Base-by-base conservation (phyloP, 768 basidiomycete genomes). In the Strobilomyces dryophilus region DNA sequence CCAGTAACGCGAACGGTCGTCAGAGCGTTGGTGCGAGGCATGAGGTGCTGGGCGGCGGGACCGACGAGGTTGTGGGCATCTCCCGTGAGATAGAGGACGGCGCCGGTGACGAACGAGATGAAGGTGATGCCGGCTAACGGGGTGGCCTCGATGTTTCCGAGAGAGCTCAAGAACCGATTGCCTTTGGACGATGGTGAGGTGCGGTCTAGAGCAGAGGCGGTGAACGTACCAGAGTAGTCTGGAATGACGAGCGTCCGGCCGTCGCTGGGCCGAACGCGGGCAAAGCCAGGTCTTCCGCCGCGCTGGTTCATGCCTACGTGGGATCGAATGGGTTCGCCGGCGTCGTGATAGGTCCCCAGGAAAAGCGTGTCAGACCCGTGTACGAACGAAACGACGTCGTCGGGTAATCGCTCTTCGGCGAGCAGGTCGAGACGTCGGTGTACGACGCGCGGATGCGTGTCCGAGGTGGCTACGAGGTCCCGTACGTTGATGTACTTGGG, bases 291-390 rank as follows among this genome's bases (percentile, higher is more conserved):
- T 31, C 73, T 71, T 2, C 85, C 85, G 4, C 81, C 83, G 5
- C 85, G 81, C 29, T 84, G 80, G 52, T 87, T 87, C 74, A 82
- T 82, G 29, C 85, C 85, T 8, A 84, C 59, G 58, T 85, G 84
- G 1, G 84, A 83, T 0, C 79, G 79, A 56, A 72, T 77, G 17
- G 81, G 76, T 11, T 66, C 51, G 4, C 55, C 47, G 5, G 79
- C 77, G 2, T 67, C 55, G 56, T 84, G 82, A 1, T 74, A 72
- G 1, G 82, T 79, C 5, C 82, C 83, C 39, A 87, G 53, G 61
- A 81, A 87, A 8, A 79, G 73, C 0, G 82, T 82, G 58, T 87
- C 84, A 0, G 79, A 69, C 0, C 58, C 67, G 2, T 66, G 67
- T 14, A 87, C 77, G 52, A 85, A 73, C 5, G 70, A 46, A 24